Evolutionary conservation across 1,139 yeast genomes (phyloP), one percentile per base, ranked within the genome.

Genomic region (Saccharomyces hybrid): DNA sequence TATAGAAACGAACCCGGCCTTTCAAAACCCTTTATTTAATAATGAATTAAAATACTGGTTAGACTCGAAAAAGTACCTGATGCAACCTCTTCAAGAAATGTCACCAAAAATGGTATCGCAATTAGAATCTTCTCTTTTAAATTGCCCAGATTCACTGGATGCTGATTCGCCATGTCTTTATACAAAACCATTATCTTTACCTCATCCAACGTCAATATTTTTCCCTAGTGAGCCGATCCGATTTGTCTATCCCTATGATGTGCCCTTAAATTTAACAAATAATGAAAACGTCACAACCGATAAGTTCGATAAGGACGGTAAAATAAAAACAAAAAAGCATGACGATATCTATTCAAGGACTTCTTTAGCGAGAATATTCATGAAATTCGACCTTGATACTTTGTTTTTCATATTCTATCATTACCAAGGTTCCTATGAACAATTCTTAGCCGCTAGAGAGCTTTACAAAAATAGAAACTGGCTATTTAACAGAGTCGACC

Each of bases 121-220:
- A 62, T 75, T 91, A 61, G 96, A 90, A 68, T 78, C 73, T 2
- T 90, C 97, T 1, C 77, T 88, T 58, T 75, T 88, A 63, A 86
- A 88, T 65, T 89, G 97, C 69, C 99, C 99, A 0, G 98, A 93
- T 71, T 88, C 97, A 1, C 79, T 84, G 58, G 95, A 91, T 68
- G 86, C 96, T 1, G 97, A 93, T 64, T 83, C 81, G 61, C 97
- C 98, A 29, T 78, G 84, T 59, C 82, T 81, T 60, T 91, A 91
- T 69, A 81, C 78, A 59, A 96, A 96, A n/a, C 73, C 74, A 24
- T 59, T 70, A 14, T 77, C 78, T 49, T 82, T 83, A 61, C 95
- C 95, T 52, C 96, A 87, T 67, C 96, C 97, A 14, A 88, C 96
- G 4, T 88, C 95, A 50, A 81, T 88, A 24, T 89, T 86, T 71